Evolutionary conservation across 352 stramenopile species (phyloP), one percentile per base, ranked within the genome.

Genomic region (Pythium aphanidermatum): DNA sequence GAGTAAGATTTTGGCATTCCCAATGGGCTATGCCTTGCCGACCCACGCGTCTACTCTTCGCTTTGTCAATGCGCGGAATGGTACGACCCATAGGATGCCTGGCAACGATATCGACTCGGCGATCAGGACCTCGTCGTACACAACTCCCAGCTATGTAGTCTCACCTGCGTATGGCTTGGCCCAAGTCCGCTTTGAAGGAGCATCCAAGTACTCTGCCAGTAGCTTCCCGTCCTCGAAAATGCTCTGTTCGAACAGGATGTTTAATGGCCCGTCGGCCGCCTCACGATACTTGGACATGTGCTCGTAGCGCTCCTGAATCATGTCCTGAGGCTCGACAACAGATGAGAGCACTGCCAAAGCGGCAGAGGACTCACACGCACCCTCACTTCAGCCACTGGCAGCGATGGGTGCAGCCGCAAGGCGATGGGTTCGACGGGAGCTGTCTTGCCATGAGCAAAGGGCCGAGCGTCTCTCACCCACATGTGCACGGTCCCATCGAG

Each of bases 81-180:
- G 72, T 8, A 82, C 41, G 21, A 85, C 65, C 70, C 72, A 87
- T 23, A 86, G 46, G 47, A 86, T 77, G 19, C 74, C 74, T 86
- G 20, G n/a, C 17, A 17, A 4, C n/a, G 42, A 32, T 17, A 41
- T 2, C 17, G 28, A 33, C 28, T 7, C 28, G 20, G n/a, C n/a
- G n/a, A n/a, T n/a, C n/a, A n/a, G n/a, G n/a, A n/a, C n/a, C n/a
- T n/a, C n/a, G n/a, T n/a, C n/a, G n/a, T n/a, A n/a, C n/a, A n/a
- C n/a, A n/a, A n/a, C n/a, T n/a, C n/a, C n/a, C n/a, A n/a, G n/a
- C n/a, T n/a, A n/a, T n/a, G n/a, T n/a, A n/a, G n/a, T n/a, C 10
- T 31, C 11, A 81, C 72, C 70, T 46, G 55, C 68, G 40, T 74
- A 83, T 12, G 68, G 74, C 31, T 63, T 59, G n/a, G 66, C 39